Conservation (phyloP, 257 asterid species). For the Verbascum thapsus region DNA sequence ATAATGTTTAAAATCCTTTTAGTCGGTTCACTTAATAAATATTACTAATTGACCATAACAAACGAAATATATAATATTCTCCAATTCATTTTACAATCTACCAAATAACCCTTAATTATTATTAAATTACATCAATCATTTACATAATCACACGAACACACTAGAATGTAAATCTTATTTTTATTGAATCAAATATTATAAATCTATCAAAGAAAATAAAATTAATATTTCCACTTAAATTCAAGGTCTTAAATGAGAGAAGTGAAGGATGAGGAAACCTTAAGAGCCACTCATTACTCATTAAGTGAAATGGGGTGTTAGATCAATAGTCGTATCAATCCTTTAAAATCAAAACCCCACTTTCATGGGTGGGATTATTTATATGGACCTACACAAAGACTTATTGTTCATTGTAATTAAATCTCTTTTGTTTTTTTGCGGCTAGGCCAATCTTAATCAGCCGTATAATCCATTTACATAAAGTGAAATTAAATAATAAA, state of each 20-base stretch:
- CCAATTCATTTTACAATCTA: too few species aligned
- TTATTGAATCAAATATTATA: too few species aligned
- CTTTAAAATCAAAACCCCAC: conserved; percentile 36
- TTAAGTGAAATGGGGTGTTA: conserved; percentile 14
- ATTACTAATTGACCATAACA: too few species aligned
- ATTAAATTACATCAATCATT: too few species aligned
- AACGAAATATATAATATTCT: too few species aligned
- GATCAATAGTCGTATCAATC: conserved; percentile 44
- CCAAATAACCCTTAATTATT: too few species aligned
- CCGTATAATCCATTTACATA: conserved; percentile 23
- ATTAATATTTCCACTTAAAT: too few species aligned
- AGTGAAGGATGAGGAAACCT: conserved; percentile 9
- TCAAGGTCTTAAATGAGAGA: conserved; percentile 12
- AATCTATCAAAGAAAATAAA: too few species aligned
- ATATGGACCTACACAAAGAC: conserved; percentile 46
- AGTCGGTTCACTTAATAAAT: too few species aligned
- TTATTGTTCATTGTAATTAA: conserved; percentile 32
- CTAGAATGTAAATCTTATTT: too few species aligned
- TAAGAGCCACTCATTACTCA: conserved; percentile 19
- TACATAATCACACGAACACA: too few species aligned
- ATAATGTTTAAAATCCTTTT: too few species aligned
- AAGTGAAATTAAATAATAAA: conserved; percentile 4
- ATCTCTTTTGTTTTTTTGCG: conserved; percentile 44
- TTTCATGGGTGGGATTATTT: conserved; percentile 37
- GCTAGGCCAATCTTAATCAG: conserved; percentile 33